Base-by-base conservation (phyloP, 1,284 basidiomycete genomes). In the Anthracocystis walkeri region DNA sequence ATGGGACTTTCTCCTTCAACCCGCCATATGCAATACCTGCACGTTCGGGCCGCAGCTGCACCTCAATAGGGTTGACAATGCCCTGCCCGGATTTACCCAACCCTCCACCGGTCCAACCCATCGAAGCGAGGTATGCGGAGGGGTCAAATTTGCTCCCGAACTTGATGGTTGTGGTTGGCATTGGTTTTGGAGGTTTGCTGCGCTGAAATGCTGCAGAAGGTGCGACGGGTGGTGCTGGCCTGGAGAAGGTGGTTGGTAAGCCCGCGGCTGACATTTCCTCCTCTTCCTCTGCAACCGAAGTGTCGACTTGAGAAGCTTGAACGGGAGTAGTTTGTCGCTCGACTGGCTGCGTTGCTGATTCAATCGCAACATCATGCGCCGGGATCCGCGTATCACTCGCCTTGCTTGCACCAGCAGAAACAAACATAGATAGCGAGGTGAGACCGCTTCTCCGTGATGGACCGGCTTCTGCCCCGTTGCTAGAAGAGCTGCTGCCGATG, bases 91-190 rank as follows among this genome's bases (percentile, higher is more conserved):
- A 49, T 35, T 75, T 80, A 11, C 83, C 83, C 12, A 85, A 66
- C 14, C 83, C 83, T 10, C 81, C 82, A n/a, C 83, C 83, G 0
- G 80, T 78, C 83, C 83, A 85, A 35, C 83, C 83, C 82, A 85
- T 84, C 31, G 77, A 70, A 3, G 74, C 69, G 40, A 85, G 74
- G 62, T 82, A 82, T 2, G 78, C 80, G 5, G 78, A 75, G 0
- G 82, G 79, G 46, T 84, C 81, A 58, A 85, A 85, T 21, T 76
- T 75, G 38, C 70, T 60, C 7, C 75, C 77, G 49, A 81, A 75
- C 20, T 73, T 73, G 58, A 77, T 81, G 57, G 18, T 58, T 3
- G 69, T 71, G 18, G 25, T 29, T 1, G 72, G 63, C 3, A 31
- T n/a, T 2, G 54, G 41, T n/a, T 31, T 31, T 2, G 59, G 27